Percentiles rank a stretch among this genome's conserved stretches.
Conservation (phyloP, 2,329 filamentous ascomycete genomes). For the Cladosporium sp. region DNA sequence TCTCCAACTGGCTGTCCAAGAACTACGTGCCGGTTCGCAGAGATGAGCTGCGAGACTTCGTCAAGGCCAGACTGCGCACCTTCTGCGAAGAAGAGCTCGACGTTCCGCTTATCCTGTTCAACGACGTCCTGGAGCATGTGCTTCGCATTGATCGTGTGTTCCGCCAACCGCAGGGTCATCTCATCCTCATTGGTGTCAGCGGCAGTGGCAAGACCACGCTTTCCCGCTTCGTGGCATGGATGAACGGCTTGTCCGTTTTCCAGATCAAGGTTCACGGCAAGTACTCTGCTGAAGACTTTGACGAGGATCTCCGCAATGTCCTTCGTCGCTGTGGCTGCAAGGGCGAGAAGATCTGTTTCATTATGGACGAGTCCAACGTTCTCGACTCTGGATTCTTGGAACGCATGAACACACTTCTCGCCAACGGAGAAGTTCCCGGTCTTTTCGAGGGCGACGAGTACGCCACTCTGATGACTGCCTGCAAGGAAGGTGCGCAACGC, state of each 20-base stretch:
- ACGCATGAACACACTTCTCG: slow-evolving; percentile 97
- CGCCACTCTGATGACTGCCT: slow-evolving; percentile 97
- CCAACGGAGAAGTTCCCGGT: slow-evolving; percentile 98
- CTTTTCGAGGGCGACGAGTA: slow-evolving; percentile 99
- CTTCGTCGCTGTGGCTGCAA: slow-evolving; percentile 93
- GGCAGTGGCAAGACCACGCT: slow-evolving; percentile 98
- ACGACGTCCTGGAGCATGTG: slow-evolving; percentile 97
- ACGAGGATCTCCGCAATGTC: slow-evolving; percentile 93
- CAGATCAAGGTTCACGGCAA: slow-evolving; percentile 99
- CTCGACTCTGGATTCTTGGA: slow-evolving; percentile 98
- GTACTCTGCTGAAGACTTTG: slow-evolving; percentile 97
- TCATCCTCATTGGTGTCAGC: slow-evolving; percentile 97
- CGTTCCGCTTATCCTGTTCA: slow-evolving; percentile 97
- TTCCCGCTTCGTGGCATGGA: slow-evolving; percentile 98
- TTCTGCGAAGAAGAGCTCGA: slow-evolving; percentile 99
- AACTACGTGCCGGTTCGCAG: slow-evolving; percentile 96
- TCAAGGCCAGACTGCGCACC: slow-evolving; percentile 93
- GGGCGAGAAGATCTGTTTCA: slow-evolving; percentile 99
- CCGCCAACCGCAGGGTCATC: slow-evolving; percentile 94
- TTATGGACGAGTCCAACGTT: slow-evolving; percentile 99
- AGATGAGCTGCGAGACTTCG: slow-evolving; percentile 92
- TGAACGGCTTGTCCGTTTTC: slow-evolving; percentile 98
- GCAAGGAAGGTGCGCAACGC: slow-evolving; percentile 95
- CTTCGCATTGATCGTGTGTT: slow-evolving; percentile 98
- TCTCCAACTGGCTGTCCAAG: slow-evolving; percentile 99